Conservation (phyloP, 306 rosid species). For the Quercus parvula region DNA sequence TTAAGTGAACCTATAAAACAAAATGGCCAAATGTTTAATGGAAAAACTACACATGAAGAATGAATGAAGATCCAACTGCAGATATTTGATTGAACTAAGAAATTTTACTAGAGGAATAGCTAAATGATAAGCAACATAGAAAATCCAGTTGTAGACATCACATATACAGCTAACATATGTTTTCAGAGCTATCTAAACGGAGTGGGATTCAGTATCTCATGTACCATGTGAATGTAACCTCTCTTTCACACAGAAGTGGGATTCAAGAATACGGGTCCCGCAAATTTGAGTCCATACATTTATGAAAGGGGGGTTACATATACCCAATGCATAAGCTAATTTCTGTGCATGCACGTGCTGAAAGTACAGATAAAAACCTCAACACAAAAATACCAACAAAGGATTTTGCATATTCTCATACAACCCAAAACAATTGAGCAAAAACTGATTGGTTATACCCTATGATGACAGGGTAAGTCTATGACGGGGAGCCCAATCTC, state of each 20-base stretch:
- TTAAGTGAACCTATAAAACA: slow-evolving; percentile 61
- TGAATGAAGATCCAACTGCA: not conserved
- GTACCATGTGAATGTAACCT: no score
- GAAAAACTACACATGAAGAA: not conserved
- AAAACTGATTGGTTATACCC: not conserved
- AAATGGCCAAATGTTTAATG: slow-evolving; percentile 6
- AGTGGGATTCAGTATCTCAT: not conserved
- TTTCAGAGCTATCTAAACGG: not conserved
- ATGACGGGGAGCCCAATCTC: not conserved
- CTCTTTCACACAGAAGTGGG: no score
- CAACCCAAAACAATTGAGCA: not conserved
- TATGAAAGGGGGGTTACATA: no score
- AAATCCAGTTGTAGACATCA: not conserved
- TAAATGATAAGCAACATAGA: not conserved
- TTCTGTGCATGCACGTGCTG: not conserved
- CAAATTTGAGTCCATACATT: no score
- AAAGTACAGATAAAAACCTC: not conserved
- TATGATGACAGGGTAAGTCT: not conserved
- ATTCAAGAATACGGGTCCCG: no score
- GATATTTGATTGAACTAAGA: not conserved
- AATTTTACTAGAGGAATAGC: not conserved
- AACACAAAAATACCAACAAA: not conserved
- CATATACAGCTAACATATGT: not conserved
- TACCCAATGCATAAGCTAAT: no score
- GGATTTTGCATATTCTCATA: not conserved